Evolutionary conservation across 164 flowering plant genomes (phyloP), one percentile per base, ranked within the genome.

Genomic region (Liquidambar formosana): DNA sequence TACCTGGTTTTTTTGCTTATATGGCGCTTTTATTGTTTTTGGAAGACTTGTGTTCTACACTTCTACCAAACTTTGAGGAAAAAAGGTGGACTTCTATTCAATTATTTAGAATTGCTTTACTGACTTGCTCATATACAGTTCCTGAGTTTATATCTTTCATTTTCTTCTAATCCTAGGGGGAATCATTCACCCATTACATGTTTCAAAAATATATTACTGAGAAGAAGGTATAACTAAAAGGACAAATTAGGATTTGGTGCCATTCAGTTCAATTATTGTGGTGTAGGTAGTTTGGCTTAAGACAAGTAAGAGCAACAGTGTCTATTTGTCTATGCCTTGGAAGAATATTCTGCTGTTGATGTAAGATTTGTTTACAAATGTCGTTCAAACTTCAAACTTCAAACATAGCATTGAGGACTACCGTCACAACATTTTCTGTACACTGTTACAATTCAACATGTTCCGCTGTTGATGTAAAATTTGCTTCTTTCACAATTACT

Each of bases 261-360:
- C 33, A 65, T 19, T 52, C 16, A 45, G 57, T 48, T 43, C 14
- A 5, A 43, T 71, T 49, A 46, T 56, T 25, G 4, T 21, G 4
- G 14, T 6, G 41, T 33, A 33, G 41, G 41, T 27, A 51, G 10
- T 70, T 25, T 26, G n/a, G 23, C 61, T 49, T 19, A 18, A 45
- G 65, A 67, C 66, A 67, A 66, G 59, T 53, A 64, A 59, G 61
- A 59, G n/a, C 18, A 43, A 27, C 46, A 19, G 12, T 57, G 28
- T 28, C 8, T 5, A 0, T 69, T 70, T 71, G 70, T 60, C 70
- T 64, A 60, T 5, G 27, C 22, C 45, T 67, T 27, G 23, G 61
- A 68, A 68, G 71, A 71, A 60, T 67, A 64, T 71, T 65, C 54
- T 43, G 28, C 19, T 16, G 4, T 28, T 51, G 23, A 26, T 41